Evolutionary conservation across 805 yeast genomes (phyloP), one percentile per base, ranked within the genome.

Genomic region (Metschnikowia aberdeeniae): DNA sequence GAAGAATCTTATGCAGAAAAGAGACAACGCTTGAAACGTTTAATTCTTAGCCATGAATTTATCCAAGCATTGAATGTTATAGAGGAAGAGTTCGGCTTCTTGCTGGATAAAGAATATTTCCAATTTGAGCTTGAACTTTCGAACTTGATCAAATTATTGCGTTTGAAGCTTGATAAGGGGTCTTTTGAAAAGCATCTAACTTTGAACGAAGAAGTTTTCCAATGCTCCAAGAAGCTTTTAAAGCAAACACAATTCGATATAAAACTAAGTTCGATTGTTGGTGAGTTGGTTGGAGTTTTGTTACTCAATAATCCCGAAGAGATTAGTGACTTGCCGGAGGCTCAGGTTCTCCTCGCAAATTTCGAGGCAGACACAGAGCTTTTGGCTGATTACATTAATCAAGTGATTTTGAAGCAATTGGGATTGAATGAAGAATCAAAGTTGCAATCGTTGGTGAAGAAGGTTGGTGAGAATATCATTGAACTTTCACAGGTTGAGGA

Each of bases 401-500:
- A 59, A 34, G 48, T 47, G 5, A 48, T 68, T 5, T 49, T 51
- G 14, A 51, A 52, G 10, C 52, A 53, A 9, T 60, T 66, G 12
- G 67, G 68, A 39, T 60, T 62, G 40, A 54, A 51, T 13, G 50
- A 54, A 9, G 51, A 43, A 19, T 67, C 73, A 2, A 61, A 60
- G 28, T 53, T 71, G 38, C 72, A 71, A 49, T 42, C 42, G 8
- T 62, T 68, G 35, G 54, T 69, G 29, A 55, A 55, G 14, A 55
- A 55, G 28, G 70, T 67, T 11, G 59, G 62, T 43, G 45, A 50
- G 4, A 68, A 69, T 51, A 62, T 71, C 40, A 56, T 45, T 13
- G 45, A 44, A 13, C 61, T 71, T 34, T 52, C 59, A 31, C 58
- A 57, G 37, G 52, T 59, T 44, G 74, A 70, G 47, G 63, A 62